Percentiles rank a stretch among this genome's conserved stretches.
Conservation (phyloP, 257 asterid species). For the Thymus mandschuricus region DNA sequence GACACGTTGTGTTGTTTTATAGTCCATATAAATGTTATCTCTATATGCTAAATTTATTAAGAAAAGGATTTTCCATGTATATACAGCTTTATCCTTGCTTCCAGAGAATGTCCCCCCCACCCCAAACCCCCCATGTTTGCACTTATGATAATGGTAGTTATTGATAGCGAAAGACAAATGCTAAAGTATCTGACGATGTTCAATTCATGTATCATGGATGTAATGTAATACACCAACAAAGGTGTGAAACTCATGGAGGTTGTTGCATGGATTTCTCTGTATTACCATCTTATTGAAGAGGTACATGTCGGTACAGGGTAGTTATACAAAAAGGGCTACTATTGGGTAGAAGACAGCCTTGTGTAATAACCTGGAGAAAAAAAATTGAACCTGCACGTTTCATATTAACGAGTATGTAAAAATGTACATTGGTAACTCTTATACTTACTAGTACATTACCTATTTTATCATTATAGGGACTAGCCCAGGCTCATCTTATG, state of each 20-base stretch:
- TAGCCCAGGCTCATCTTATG: conserved; percentile 80
- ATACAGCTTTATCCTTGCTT: conserved; percentile 15
- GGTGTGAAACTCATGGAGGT: conserved; percentile 20
- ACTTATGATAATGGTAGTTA: conserved; percentile 15
- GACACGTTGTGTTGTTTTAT: conserved; percentile 17
- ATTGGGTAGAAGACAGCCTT: conserved; percentile 24
- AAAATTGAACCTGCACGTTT: conserved; percentile 33
- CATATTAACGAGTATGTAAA: conserved; percentile 37
- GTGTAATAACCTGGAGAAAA: conserved; percentile 25
- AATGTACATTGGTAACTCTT: conserved; percentile 35
- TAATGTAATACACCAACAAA: not conserved
- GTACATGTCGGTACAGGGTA: conserved; percentile 14
- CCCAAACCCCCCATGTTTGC: conserved; percentile 19
- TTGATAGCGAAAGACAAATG: conserved; percentile 11
- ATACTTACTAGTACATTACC: conserved; percentile 55
- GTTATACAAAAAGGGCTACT: conserved; percentile 18
- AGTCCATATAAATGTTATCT: not conserved
- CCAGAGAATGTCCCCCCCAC: conserved; percentile 11
- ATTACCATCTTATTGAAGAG: conserved; percentile 15
- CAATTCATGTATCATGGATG: conserved; percentile 20
- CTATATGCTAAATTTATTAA: not conserved
- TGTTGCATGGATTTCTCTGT: conserved; percentile 11
- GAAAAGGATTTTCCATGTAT: conserved; percentile 1
- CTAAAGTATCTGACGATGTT: conserved; percentile 18
- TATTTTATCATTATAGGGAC: conserved; percentile 81